Percentiles rank a stretch among this genome's conserved stretches.
Conservation (phyloP, 1,284 basidiomycete genomes). For the Limonomyces culmigenus region DNA sequence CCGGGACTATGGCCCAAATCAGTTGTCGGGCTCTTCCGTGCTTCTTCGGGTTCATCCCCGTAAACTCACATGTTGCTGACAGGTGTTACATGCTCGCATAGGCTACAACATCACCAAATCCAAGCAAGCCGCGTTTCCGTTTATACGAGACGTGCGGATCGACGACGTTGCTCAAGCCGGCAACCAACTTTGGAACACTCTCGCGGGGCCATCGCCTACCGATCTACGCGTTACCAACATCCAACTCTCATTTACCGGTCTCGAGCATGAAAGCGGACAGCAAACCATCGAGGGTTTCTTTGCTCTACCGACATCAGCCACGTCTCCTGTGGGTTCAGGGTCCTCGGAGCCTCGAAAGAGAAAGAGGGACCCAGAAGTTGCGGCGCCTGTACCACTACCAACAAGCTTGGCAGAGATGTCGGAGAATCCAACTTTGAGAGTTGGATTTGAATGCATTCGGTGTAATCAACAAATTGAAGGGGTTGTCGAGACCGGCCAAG, state of each 20-base stretch:
- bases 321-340: background rate
- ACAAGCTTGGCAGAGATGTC: too few relatives aligned
- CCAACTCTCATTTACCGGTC: conserved; percentile 66
- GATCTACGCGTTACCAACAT: conserved; percentile 67
- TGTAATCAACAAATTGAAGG: too few relatives aligned
- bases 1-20: conserved; percentile 88
- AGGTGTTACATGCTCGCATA: conserved; percentile 12
- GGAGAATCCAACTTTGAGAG: too few relatives aligned
- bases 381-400: too few relatives aligned
- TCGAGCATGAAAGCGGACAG: conserved; percentile 77
- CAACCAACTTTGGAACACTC: conserved; percentile 78
- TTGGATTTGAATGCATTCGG: too few relatives aligned
- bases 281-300: conserved; percentile 81
- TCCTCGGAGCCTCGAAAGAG: too few relatives aligned
- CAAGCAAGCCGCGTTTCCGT: conserved; percentile 76
- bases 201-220: conserved; percentile 26
- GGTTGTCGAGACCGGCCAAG: too few relatives aligned
- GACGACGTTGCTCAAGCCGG: conserved; percentile 68
- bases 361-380: too few relatives aligned
- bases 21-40: too few relatives aligned
- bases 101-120: conserved; percentile 55
- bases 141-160: conserved; percentile 51
- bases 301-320: conserved; percentile 1
- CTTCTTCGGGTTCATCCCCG: conserved; percentile 48
- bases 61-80: conserved; percentile 1